Evolutionary conservation across 2,329 filamentous ascomycete genomes (phyloP), one percentile per base, ranked within the genome.

Genomic region (Trichoderma sp.): DNA sequence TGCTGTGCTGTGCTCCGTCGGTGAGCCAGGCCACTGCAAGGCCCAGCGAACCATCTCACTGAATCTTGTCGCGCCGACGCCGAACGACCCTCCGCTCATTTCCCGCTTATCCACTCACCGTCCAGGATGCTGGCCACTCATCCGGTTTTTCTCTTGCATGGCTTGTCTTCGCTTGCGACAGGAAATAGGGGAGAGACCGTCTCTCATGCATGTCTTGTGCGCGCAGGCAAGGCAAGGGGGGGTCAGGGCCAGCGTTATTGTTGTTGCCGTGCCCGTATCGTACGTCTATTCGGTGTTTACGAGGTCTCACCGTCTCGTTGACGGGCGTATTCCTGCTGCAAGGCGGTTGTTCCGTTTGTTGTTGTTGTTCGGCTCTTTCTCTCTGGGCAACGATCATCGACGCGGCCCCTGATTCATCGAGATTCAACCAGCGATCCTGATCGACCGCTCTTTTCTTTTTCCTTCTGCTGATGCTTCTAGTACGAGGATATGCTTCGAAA

Each of bases 61-160:
- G 36, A 61, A 20, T 30, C 53, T 28, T 39, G 64, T 57, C 64
- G 50, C 64, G 64, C 55, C 66, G 53, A 68, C 66, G 23, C 66
- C 66, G 55, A 32, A 28, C 5, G 47, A 47, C 71, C 67, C 73
- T 70, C 68, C 59, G 74, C 68, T 65, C 73, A 75, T 75, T 74
- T 74, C 74, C 73, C 73, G 39, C 5, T 6, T 62, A 61, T 53
- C 72, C 72, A 75, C 74, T 73, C 43, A 50, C 17, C 72, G 28
- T 43, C 59, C 68, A 23, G 58, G 47, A 23, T 70, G 68, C 57
- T 59, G 28, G 34, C 63, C 47, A 66, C 36, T 68, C 57, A 66
- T 55, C 57, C 47, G n/a, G 57, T 68, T 64, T 64, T 47, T 43
- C 34, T 65, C 68, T 57, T 43, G 55, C 57, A 53, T 36, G 59